Evolutionary conservation across 2,329 filamentous ascomycete genomes (phyloP), one percentile per base, ranked within the genome.

Genomic region (Neurospora sp.): DNA sequence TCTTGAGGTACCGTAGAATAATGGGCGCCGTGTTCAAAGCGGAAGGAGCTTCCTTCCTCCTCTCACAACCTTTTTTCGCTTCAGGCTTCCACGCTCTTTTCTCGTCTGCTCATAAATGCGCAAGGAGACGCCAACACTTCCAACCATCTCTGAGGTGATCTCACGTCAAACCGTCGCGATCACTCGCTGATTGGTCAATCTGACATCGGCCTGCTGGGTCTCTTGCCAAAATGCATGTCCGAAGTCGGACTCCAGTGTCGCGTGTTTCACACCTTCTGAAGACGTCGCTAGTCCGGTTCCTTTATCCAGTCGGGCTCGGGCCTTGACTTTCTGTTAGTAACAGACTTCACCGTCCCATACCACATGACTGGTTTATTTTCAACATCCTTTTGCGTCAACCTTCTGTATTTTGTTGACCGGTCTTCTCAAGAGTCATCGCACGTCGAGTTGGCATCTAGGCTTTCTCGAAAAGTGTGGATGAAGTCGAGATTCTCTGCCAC

Each of bases 291-390:
- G 52, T 62, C 46, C n/a, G 38, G 28, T 40, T 71, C 37, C 70
- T 72, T 73, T 72, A 67, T 70, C 71, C 70, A 68, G 73, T 74
- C 70, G 70, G 68, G 69, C 72, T 66, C 70, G 71, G 68, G 69
- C 73, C 70, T 73, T 69, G 68, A 69, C 73, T 73, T 76, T 75
- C 73, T 76, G 65, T 76, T 74, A 75, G 71, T 74, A 75, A 74
- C 68, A 73, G 39, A 68, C 70, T 68, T 36, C 12, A 23, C 68
- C 52, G 15, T 70, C 67, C 66, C 52, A 15, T 67, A 41, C 66
- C 74, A 71, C 74, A 73, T 75, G 74, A 75, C 73, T 68, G 52
- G 23, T 2, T 62, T 62, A 33, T 62, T 62, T 62, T 62, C 28
- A 8, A 33, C 52, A 28, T 62, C 28, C 52, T 62, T 62, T 62